A percentile compares a stretch with the other conserved stretches of the same genome.
Conservation (phyloP, 192 early-diverging fungal species). For the Thamnidium elegans region DNA sequence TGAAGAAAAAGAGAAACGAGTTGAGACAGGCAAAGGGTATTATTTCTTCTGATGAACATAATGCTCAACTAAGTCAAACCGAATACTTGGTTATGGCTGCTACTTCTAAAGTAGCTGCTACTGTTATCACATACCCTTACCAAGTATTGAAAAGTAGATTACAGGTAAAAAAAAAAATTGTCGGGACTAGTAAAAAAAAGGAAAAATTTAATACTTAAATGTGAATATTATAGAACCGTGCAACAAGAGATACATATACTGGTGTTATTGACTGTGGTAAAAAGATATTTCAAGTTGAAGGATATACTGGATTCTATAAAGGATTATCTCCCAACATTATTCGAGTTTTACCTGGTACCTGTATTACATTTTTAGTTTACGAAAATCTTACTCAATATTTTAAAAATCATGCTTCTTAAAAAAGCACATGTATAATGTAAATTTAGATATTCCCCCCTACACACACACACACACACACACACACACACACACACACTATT, state of each 20-base stretch:
- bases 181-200: neutral
- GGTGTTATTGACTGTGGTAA: slow-evolving; percentile 69
- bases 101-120: slow-evolving; percentile 82
- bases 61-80: slow-evolving; percentile 45
- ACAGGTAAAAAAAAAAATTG: slow-evolving; percentile 55
- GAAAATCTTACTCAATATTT: slow-evolving; percentile 63
- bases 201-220: slow-evolving; percentile 1
- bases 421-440: no score
- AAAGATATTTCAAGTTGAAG: slow-evolving; percentile 75
- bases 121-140: slow-evolving; percentile 88
- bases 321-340: slow-evolving; percentile 85
- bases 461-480: no score
- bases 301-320: slow-evolving; percentile 85
- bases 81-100: slow-evolving; percentile 87
- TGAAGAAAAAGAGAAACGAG: slow-evolving; percentile 72
- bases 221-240: slow-evolving; percentile 33
- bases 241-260: slow-evolving; percentile 54
- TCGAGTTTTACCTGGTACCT: slow-evolving; percentile 89
- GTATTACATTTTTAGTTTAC: slow-evolving; percentile 95
- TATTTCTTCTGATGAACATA: slow-evolving; percentile 10
- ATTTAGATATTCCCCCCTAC: no score
- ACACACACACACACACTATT: neutral
- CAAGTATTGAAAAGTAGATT: slow-evolving; percentile 86
- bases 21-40: slow-evolving; percentile 35
- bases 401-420: slow-evolving; percentile 27